These are phyloP conservation scores for Penicillium cosmopolitanum DNA, from an alignment of 495 filamentous ascomycete species.

Conservation along the genomic window DNA sequence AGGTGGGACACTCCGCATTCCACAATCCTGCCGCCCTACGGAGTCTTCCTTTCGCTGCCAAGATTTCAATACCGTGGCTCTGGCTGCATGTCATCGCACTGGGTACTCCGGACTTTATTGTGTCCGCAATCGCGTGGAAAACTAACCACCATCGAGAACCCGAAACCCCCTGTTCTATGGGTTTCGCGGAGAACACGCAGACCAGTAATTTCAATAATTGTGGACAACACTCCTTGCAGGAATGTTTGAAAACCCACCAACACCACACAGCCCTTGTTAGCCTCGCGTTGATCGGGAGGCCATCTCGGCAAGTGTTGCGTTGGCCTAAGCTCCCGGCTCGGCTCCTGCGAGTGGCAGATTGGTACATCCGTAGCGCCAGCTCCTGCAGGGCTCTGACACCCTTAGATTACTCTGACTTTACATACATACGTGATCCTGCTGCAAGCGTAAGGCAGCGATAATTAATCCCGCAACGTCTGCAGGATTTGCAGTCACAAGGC, in stretches of 20 bases:
- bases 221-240: too few relatives aligned
- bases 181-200: too few relatives aligned
- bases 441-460: background rate
- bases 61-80: background rate
- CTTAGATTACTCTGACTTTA: background rate
- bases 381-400: conserved; percentile 4
- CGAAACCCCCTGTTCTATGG: background rate
- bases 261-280: background rate
- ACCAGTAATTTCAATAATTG: too few relatives aligned
- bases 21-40: conserved; percentile 1
- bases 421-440: background rate
- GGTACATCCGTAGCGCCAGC: conserved; percentile 1
- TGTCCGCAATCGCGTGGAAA: background rate
- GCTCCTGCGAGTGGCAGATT: conserved; percentile 9
- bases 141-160: too few relatives aligned
- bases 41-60: background rate
- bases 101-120: conserved; percentile 1
- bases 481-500: background rate
- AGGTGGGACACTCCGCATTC: conserved; percentile 6
- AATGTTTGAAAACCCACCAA: background rate
- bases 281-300: conserved; percentile 14
- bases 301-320: conserved; percentile 17
- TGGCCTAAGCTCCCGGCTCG: conserved; percentile 17
- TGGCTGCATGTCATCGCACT: conserved; percentile 2
- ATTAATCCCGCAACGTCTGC: conserved; percentile 4